These are phyloP conservation scores for Trypanosoma boissoni DNA, from an alignment of 208 protist species.

Conservation along the genomic window DNA sequence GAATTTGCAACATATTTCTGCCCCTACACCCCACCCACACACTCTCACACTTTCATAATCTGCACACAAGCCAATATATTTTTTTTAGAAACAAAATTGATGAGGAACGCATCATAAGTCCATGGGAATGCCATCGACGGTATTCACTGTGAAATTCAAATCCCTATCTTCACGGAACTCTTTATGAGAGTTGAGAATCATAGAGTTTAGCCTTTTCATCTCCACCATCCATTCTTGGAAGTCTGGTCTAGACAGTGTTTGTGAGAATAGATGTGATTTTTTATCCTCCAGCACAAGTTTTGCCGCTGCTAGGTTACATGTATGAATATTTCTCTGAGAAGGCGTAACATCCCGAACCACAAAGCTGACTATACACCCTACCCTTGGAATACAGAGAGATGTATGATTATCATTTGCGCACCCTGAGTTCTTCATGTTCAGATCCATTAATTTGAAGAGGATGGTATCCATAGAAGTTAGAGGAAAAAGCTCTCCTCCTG, in stretches of 20 bases:
- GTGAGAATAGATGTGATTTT: conserved; percentile 1
- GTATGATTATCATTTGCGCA: too few relatives aligned
- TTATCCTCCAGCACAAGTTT: conserved; percentile 6
- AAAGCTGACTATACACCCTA: conserved; percentile 16
- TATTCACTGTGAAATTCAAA: too few relatives aligned
- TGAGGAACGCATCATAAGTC: conserved; percentile 16
- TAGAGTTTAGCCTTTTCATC: conserved; percentile 2
- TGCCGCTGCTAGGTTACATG: too few relatives aligned
- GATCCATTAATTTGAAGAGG: conserved; percentile 15
- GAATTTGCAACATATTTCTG: too few relatives aligned
- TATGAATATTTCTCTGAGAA: neutral
- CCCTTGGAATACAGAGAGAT: too few relatives aligned
- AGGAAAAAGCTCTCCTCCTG: neutral
- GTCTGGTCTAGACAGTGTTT: conserved; percentile 7
- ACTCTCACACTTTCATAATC: too few relatives aligned
- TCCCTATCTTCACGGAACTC: neutral
- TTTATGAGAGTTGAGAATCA: conserved; percentile 6
- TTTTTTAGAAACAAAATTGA: conserved; percentile 6
- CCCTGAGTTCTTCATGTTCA: neutral
- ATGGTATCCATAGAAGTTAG: conserved; percentile 18
- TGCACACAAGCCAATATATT: too few relatives aligned
- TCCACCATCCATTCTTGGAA: conserved; percentile 16
- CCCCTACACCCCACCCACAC: too few relatives aligned
- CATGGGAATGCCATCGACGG: conserved; percentile 20
- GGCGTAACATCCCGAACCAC: neutral